Base-by-base conservation (phyloP, 139 green algal genomes). In the Chlamydomonas sphaeroides region DNA sequence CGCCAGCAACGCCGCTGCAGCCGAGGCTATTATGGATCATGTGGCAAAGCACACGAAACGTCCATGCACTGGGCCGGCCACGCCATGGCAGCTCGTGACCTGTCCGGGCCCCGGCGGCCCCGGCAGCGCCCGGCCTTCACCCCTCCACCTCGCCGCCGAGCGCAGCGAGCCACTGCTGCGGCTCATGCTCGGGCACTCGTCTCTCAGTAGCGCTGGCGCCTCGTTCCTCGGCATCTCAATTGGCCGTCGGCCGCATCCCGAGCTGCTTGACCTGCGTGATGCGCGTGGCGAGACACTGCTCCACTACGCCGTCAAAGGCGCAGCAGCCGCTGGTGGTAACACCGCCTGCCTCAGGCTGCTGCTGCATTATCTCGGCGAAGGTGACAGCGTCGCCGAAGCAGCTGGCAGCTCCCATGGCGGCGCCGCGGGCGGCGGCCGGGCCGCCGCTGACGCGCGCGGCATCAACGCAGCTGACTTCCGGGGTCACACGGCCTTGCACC, bases 241-340 rank as follows among this genome's bases (percentile, higher is more conserved):
- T 5, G 59, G 38, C 42, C 72, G 61, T 62, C 33, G 62, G 10
- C 75, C 75, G 20, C 75, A 82, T 20, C 8, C 32, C 23, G 75
- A 49, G n/a, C 62, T 82, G 33, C 33, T 82, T 23, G 18, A 72
- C 14, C 61, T 82, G 10, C 61, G 75, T 1, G 75, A 73, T n/a
- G 62, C 33, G 3, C 61, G 75, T 14, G 75, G 75, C 42, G 65
- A 62, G 62, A 71, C 75, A 1, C 75, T 72, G 32, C 59, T 82
- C 17, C 61, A 73, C n/a, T 82, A 82, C 63, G 75, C 75, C 8
- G 59, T 80, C 30, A n/a, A n/a, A n/a, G n/a, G n/a, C n/a, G n/a
- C n/a, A n/a, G n/a, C n/a, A n/a, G n/a, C n/a, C n/a, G 42, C 42
- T 10, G 42, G 62, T 5, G 17, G 38, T 3, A 82, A 82, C 62